These are phyloP conservation scores for Tylopilus cervinicoccineus DNA, from an alignment of 768 basidiomycete genomes.

Conservation along the genomic window DNA sequence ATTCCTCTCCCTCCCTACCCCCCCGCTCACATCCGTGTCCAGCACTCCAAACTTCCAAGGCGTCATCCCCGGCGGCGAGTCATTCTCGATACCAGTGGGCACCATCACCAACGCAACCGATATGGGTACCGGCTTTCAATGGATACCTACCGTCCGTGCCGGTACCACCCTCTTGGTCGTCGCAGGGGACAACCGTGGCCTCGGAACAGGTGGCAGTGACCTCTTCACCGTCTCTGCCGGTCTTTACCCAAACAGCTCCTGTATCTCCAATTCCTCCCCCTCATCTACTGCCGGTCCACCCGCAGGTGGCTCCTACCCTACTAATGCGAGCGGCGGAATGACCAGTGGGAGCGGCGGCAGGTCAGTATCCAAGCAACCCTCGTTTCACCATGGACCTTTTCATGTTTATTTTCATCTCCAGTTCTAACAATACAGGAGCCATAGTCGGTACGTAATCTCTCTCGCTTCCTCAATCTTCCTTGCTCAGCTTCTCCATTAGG, in stretches of 20 bases:
- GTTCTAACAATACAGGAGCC: conserved; percentile 40
- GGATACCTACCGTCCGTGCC: conserved; percentile 59
- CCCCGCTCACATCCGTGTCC: not conserved
- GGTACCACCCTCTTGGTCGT: conserved; percentile 66
- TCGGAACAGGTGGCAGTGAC: conserved; percentile 65
- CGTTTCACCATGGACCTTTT: not conserved
- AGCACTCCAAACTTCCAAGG: conserved; percentile 64
- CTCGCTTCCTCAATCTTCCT: not conserved
- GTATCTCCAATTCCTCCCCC: conserved; percentile 58
- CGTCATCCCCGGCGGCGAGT: conserved; percentile 76
- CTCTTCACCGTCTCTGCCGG: conserved; percentile 54
- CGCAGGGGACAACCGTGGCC: conserved; percentile 63
- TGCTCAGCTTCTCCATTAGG: conserved; percentile 27
- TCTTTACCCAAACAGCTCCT: conserved; percentile 45
- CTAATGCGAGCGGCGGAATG: conserved; percentile 40
- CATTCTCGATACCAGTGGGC: conserved; percentile 58
- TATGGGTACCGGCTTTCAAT: conserved; percentile 63
- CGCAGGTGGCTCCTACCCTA: conserved; percentile 71
- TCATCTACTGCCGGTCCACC: conserved; percentile 75
- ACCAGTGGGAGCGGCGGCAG: conserved; percentile 27
- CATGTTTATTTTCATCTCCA: conserved; percentile 8
- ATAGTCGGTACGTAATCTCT: conserved; percentile 46
- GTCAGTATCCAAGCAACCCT: conserved; percentile 12
- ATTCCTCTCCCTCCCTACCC: not conserved
- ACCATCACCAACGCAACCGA: conserved; percentile 38